A percentile compares a stretch with the other conserved stretches of the same genome.
phyloP scores from a whole-genome alignment of 1,139 yeast species.

The Saccharomyces hybrid region DNA sequence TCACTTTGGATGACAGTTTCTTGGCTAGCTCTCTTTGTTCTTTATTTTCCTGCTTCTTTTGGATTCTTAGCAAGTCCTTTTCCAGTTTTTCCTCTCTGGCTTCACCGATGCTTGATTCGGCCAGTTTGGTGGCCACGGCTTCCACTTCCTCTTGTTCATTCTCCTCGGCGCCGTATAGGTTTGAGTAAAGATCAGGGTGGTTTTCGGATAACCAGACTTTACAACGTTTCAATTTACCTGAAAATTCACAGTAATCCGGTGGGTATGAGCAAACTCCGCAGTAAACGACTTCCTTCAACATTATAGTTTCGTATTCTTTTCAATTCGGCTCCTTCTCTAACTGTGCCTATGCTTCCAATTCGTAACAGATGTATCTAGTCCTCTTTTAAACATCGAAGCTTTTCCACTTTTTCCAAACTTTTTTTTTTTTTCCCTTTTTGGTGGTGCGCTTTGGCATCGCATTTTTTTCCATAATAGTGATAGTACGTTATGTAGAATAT shows the following conservation, averaged over 20 bases:
- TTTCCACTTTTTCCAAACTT: too few species aligned
- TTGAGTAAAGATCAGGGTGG: slow-evolving; percentile 49
- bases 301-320: not conserved
- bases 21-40: slow-evolving; percentile 78
- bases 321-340: not conserved
- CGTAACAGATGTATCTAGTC: too few species aligned
- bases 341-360: too few species aligned
- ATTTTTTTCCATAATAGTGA: too few species aligned
- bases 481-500: too few species aligned
- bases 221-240: slow-evolving; percentile 74
- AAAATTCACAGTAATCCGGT: slow-evolving; percentile 92
- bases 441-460: not conserved
- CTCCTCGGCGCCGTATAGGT: slow-evolving; percentile 42
- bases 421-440: not conserved
- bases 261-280: slow-evolving; percentile 86
- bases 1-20: slow-evolving; percentile 70
- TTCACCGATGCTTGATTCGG: slow-evolving; percentile 32
- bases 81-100: slow-evolving; percentile 81
- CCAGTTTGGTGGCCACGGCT: slow-evolving; percentile 22
- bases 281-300: slow-evolving; percentile 48
- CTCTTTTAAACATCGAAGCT: too few species aligned
- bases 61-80: slow-evolving; percentile 76
- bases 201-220: slow-evolving; percentile 68
- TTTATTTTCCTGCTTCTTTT: slow-evolving; percentile 82
- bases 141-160: slow-evolving; percentile 14